A percentile compares a stretch with the other conserved stretches of the same genome.
These are phyloP conservation scores for Ophiognomonia clavigignenti-juglandacearum DNA, from an alignment of 2,329 filamentous ascomycete species.

Conservation along the genomic window DNA sequence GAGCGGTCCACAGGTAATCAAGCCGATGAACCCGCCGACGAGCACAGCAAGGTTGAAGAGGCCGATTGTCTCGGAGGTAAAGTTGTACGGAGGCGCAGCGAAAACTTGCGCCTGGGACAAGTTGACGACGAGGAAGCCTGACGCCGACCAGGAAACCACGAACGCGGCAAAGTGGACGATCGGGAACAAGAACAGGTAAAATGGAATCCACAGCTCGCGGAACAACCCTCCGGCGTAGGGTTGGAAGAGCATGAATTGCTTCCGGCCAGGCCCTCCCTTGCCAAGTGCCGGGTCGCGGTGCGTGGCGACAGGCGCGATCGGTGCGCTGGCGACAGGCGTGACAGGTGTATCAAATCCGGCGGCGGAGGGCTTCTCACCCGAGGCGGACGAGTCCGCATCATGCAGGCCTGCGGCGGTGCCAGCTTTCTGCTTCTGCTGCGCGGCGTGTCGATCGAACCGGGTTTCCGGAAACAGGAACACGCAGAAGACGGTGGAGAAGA, in stretches of 20 bases:
- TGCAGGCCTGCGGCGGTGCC: too few species aligned
- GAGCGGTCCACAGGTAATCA: conserved; percentile 36
- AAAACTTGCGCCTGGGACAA: conserved; percentile 47
- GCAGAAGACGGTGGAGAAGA: conserved; percentile 42
- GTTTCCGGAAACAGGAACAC: conserved; percentile 62
- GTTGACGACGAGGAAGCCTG: conserved; percentile 49
- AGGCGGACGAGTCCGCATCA: too few species aligned
- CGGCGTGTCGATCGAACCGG: conserved; percentile 46
- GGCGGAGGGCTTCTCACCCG: conserved; percentile 9
- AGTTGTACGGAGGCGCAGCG: conserved; percentile 37
- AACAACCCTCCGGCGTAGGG: conserved; percentile 41
- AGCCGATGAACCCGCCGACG: conserved; percentile 35
- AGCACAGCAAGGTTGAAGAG: conserved; percentile 44
- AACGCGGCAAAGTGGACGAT: conserved; percentile 60
- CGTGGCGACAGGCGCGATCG: conserved; percentile 19
- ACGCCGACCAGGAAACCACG: conserved; percentile 46
- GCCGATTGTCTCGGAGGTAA: conserved; percentile 35
- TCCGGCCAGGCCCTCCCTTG: conserved; percentile 47
- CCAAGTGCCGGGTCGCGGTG: conserved; percentile 50
- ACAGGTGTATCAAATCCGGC: background rate
- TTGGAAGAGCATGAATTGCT: conserved; percentile 52
- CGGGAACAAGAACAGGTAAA: conserved; percentile 57
- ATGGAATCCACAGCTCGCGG: conserved; percentile 54
- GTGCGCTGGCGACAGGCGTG: background rate
- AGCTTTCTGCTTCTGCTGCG: conserved; percentile 18